A percentile compares a stretch with the other conserved stretches of the same genome.
Evolutionary conservation across 192 early-diverging fungal species (phyloP).

Genomic region (Backusella psychrophila): DNA sequence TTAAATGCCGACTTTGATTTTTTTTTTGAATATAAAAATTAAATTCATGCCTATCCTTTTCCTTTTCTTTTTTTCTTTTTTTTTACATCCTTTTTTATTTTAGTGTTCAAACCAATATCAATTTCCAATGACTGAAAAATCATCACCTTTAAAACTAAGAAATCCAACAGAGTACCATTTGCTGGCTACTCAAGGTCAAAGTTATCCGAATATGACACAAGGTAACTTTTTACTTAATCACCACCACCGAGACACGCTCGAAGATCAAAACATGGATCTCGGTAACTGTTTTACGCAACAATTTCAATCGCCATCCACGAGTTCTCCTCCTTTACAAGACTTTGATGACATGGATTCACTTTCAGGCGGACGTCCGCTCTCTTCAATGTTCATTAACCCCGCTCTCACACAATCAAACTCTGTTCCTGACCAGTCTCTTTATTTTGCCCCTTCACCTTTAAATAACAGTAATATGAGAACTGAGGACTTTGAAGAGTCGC

Average conservation of each 20-base stretch:
- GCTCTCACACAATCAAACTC: background rate
- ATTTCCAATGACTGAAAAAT: background rate
- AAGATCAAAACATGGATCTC: background rate
- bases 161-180: constrained; percentile 30
- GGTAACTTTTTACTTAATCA: background rate
- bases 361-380: background rate
- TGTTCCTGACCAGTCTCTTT: background rate
- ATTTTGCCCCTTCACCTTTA: background rate
- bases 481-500: constrained; percentile 5
- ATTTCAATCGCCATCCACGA: background rate
- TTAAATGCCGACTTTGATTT: background rate
- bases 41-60: background rate
- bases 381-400: background rate
- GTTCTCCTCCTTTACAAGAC: constrained; percentile 8
- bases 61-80: background rate
- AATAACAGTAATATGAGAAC: background rate
- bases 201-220: background rate
- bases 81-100: background rate
- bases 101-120: background rate
- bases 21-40: background rate
- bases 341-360: constrained; percentile 20
- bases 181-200: background rate
- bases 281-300: background rate
- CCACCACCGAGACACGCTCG: background rate
- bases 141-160: constrained; percentile 13